Evolutionary conservation across 1,284 basidiomycete species (phyloP).

Genomic region (Cryptococcus wingfieldii): DNA sequence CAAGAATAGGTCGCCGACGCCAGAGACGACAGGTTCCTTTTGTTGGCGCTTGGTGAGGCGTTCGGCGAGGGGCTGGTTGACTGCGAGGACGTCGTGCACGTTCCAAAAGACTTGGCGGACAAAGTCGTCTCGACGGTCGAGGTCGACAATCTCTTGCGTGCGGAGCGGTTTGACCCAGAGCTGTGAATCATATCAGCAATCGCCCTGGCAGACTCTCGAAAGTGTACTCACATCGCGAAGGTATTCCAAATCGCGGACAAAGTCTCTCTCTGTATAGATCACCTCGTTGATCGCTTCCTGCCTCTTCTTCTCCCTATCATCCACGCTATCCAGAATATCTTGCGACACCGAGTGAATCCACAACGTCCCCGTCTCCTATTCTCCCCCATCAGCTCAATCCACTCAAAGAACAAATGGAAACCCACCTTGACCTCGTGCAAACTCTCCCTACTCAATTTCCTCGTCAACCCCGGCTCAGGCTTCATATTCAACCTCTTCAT

Average conservation of each 20-base stretch:
- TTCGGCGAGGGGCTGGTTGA: slow-evolving; percentile 84
- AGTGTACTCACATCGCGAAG: slow-evolving; percentile 72
- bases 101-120: slow-evolving; percentile 98
- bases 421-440: slow-evolving; percentile 72
- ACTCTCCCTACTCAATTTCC: slow-evolving; percentile 70
- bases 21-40: slow-evolving; percentile 83
- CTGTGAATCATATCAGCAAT: slow-evolving; percentile 49
- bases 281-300: slow-evolving; percentile 99
- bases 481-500: slow-evolving; percentile 89
- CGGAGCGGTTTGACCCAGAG: slow-evolving; percentile 85
- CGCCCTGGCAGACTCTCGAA: not conserved
- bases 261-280: slow-evolving; percentile 96
- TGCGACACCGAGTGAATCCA: slow-evolving; percentile 97
- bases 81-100: slow-evolving; percentile 84
- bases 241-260: slow-evolving; percentile 97
- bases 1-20: slow-evolving; percentile 85
- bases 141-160: slow-evolving; percentile 68
- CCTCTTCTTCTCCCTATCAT: slow-evolving; percentile 87
- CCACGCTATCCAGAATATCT: slow-evolving; percentile 87
- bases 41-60: slow-evolving; percentile 95
- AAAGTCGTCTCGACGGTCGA: slow-evolving; percentile 75
- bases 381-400: slow-evolving; percentile 5
- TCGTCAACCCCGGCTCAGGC: slow-evolving; percentile 76
- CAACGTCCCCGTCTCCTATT: slow-evolving; percentile 79
- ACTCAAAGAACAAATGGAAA: slow-evolving; percentile 1